Percentiles rank a stretch among this genome's conserved stretches.
These are phyloP conservation scores for Xylogone sp. DNA, from an alignment of 2,329 filamentous ascomycete genomes.

Conservation along the genomic window DNA sequence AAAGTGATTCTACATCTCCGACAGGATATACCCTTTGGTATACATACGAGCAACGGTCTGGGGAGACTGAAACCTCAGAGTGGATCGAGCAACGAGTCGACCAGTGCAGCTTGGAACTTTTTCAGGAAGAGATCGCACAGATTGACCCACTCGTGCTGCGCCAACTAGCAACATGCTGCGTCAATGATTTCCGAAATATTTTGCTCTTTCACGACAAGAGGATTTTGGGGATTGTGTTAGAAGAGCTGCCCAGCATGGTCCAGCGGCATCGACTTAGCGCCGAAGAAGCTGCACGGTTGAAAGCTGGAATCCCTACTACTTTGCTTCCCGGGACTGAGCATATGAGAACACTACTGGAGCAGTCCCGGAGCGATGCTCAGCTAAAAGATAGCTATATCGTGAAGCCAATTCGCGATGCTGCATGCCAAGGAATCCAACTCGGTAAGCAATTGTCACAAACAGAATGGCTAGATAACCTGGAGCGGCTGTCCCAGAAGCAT, in stretches of 20 bases:
- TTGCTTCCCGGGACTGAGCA: constrained; percentile 23
- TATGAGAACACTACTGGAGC: constrained; percentile 13
- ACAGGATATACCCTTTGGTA: not conserved
- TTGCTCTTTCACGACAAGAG: constrained; percentile 29
- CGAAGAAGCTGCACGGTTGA: constrained; percentile 15
- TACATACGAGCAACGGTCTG: not conserved
- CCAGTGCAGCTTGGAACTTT: constrained; percentile 26
- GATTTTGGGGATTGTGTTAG: constrained; percentile 29
- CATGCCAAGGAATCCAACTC: constrained; percentile 8
- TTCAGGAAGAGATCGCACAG: constrained; percentile 24
- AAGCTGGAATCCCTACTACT: constrained; percentile 19
- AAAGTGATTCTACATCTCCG: not conserved
- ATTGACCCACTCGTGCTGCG: constrained; percentile 20
- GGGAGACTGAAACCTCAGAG: not conserved
- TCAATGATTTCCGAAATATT: constrained; percentile 30
- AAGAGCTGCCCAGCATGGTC: constrained; percentile 23
- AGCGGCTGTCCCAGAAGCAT: constrained; percentile 6
- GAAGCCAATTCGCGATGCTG: constrained; percentile 8
- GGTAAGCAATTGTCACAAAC: constrained; percentile 3
- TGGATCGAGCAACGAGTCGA: constrained; percentile 9
- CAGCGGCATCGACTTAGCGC: constrained; percentile 13
- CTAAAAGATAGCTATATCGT: constrained; percentile 19
- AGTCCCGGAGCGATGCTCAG: not conserved
- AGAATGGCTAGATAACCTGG: constrained; percentile 20
- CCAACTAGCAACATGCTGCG: constrained; percentile 21